phyloP scores from a whole-genome alignment of 1,284 basidiomycete genomes.

The Ceratobasidium theobromae region DNA sequence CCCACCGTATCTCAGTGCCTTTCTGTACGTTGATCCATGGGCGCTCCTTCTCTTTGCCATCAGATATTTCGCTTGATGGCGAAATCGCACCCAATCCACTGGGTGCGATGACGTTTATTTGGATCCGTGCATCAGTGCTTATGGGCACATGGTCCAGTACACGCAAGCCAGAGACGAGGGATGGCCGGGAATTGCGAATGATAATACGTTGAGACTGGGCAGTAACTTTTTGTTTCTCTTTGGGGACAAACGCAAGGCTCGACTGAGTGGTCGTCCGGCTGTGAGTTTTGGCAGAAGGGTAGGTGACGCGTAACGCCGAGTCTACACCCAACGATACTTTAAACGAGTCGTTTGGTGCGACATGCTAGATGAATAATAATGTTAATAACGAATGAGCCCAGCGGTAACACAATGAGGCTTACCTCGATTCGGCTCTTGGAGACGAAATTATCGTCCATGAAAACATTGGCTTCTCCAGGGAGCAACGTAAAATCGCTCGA shows the following conservation, averaged over 20 bases:
- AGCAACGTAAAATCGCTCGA: constrained; percentile 37
- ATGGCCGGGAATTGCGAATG: constrained; percentile 37
- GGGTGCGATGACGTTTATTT: constrained; percentile 37
- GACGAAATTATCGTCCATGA: constrained; percentile 40
- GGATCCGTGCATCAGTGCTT: constrained; percentile 38
- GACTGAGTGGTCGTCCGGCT: constrained; percentile 31
- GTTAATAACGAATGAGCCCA: not conserved
- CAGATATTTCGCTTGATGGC: not conserved
- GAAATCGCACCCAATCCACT: constrained; percentile 9
- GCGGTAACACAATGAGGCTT: not conserved
- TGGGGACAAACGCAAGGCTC: constrained; percentile 19
- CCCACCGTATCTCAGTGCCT: constrained; percentile 33
- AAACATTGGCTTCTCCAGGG: constrained; percentile 38
- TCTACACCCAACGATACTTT: constrained; percentile 35
- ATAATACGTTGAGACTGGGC: constrained; percentile 37
- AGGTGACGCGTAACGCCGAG: constrained; percentile 36
- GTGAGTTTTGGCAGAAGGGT: constrained; percentile 37
- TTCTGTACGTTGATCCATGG: constrained; percentile 6
- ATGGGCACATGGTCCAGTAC: constrained; percentile 38
- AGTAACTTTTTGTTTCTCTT: constrained; percentile 34
- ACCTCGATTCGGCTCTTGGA: constrained; percentile 37
- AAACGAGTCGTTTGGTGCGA: constrained; percentile 33
- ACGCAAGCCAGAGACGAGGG: constrained; percentile 33
- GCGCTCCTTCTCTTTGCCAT: not conserved
- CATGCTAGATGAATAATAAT: constrained; percentile 26